phyloP scores from a whole-genome alignment of 192 early-diverging fungal species.

The Backusella morwellensis region DNA sequence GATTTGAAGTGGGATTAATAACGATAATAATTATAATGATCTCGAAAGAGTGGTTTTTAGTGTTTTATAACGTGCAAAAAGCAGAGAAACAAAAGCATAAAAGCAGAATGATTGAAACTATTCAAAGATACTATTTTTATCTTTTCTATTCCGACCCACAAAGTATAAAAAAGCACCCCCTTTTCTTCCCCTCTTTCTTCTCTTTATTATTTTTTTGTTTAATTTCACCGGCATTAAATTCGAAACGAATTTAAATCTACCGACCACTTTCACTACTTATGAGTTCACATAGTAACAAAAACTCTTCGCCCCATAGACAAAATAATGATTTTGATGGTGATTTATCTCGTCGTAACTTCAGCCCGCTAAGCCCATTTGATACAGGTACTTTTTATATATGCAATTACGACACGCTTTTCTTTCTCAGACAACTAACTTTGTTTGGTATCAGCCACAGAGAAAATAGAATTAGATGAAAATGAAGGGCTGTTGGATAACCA shows the following conservation, averaged over 20 bases:
- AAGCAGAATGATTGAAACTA: background rate
- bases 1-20: no score
- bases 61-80: background rate
- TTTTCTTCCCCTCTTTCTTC: background rate
- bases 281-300: background rate
- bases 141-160: background rate
- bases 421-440: background rate
- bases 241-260: no score
- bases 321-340: background rate
- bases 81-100: background rate
- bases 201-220: background rate
- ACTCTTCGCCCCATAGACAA: background rate
- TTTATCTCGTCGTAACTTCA: background rate
- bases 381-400: background rate
- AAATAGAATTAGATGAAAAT: background rate
- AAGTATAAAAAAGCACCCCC: background rate
- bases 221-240: no score
- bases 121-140: background rate
- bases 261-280: background rate
- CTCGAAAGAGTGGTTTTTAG: no score
- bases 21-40: no score
- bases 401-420: background rate
- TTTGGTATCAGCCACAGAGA: background rate
- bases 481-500: background rate
- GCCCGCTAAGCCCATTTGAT: background rate